These are phyloP conservation scores for Passiflora organensis DNA, from an alignment of 345 rosid genomes.

Conservation along the genomic window DNA sequence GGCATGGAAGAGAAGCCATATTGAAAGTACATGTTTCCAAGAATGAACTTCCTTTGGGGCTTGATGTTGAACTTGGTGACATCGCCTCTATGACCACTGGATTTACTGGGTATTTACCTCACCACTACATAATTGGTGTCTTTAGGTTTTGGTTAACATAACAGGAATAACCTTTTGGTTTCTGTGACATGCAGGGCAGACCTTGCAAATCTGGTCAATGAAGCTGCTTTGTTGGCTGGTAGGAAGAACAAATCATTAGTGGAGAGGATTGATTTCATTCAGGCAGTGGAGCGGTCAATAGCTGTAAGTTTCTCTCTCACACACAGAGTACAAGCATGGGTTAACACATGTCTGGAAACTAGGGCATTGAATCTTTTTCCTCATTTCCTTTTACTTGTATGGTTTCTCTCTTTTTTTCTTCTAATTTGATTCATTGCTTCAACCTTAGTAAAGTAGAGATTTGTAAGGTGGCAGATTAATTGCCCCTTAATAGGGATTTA, in stretches of 20 bases:
- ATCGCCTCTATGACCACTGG: slow-evolving; percentile 98
- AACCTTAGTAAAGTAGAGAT: too few species aligned
- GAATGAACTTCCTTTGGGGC: slow-evolving; percentile 79
- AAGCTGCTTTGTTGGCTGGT: slow-evolving; percentile 97
- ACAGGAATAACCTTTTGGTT: slow-evolving; percentile 6
- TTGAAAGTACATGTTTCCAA: slow-evolving; percentile 73
- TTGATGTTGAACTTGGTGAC: slow-evolving; percentile 63
- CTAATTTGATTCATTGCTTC: too few species aligned
- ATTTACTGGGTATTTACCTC: slow-evolving; percentile 74
- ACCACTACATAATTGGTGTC: slow-evolving; percentile 5
- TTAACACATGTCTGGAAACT: background rate
- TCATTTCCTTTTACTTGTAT: too few species aligned
- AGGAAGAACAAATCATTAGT: slow-evolving; percentile 69
- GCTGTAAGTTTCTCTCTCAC: slow-evolving; percentile 46
- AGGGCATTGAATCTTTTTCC: too few species aligned
- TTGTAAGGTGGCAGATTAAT: too few species aligned
- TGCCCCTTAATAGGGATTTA: too few species aligned
- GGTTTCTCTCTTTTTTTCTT: too few species aligned
- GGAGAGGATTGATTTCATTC: slow-evolving; percentile 78
- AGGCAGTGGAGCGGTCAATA: slow-evolving; percentile 91
- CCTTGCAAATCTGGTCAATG: slow-evolving; percentile 95
- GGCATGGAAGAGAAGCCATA: slow-evolving; percentile 88
- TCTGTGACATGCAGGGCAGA: slow-evolving; percentile 65
- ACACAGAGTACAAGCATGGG: background rate
- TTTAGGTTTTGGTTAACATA: slow-evolving; percentile 1